phyloP scores from a whole-genome alignment of 352 stramenopile genomes.

The Globisporangium paroecandrum region DNA sequence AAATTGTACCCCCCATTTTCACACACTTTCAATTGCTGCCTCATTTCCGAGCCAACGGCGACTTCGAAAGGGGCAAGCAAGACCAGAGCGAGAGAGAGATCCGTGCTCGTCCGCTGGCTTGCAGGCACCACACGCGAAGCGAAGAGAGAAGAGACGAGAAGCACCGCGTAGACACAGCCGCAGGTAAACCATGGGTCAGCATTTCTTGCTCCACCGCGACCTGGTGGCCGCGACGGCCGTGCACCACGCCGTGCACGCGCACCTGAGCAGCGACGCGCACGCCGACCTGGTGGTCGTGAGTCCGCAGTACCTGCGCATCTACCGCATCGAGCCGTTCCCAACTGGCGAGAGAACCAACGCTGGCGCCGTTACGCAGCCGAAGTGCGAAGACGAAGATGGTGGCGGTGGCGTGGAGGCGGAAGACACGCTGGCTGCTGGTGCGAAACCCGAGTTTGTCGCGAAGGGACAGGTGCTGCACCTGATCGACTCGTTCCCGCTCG shows the following conservation, averaged over 20 bases:
- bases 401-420: neutral
- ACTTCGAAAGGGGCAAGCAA: neutral
- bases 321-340: constrained; percentile 69
- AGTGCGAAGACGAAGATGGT: neutral
- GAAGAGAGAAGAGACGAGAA: neutral
- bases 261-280: constrained; percentile 65
- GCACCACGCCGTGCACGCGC: constrained; percentile 63
- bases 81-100: neutral
- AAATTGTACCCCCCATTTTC: no score
- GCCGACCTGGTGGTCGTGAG: constrained; percentile 70
- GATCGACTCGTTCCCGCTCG: constrained; percentile 65
- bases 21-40: no score
- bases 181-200: constrained; percentile 54
- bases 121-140: neutral
- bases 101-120: neutral
- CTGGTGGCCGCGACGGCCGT: constrained; percentile 76
- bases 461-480: constrained; percentile 74
- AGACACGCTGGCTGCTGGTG: neutral
- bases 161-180: neutral
- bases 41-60: neutral
- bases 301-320: constrained; percentile 73
- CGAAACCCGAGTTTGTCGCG: constrained; percentile 7
- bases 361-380: neutral
- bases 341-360: neutral
- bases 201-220: constrained; percentile 84